A percentile compares a stretch with the other conserved stretches of the same genome.
phyloP scores from a whole-genome alignment of 768 basidiomycete species.

The Strobilomyces confusus region DNA sequence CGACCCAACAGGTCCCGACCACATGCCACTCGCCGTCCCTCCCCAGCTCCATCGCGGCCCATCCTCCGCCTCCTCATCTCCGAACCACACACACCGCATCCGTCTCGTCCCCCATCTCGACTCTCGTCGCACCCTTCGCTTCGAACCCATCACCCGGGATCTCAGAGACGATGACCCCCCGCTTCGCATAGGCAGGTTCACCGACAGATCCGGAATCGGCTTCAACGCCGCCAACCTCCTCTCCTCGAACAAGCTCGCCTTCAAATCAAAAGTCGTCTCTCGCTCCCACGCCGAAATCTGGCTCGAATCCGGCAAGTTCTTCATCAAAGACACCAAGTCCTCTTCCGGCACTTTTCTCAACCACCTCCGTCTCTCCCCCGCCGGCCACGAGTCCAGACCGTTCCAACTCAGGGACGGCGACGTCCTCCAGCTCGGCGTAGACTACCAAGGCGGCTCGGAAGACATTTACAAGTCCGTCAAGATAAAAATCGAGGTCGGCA shows the following conservation, averaged over 20 bases:
- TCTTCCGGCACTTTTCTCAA: slow-evolving; percentile 94
- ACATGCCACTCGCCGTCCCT: slow-evolving; percentile 21
- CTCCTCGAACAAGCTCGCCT: slow-evolving; percentile 82
- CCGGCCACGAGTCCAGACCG: slow-evolving; percentile 75
- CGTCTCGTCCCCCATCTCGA: slow-evolving; percentile 96
- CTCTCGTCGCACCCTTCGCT: slow-evolving; percentile 79
- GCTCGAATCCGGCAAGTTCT: slow-evolving; percentile 72
- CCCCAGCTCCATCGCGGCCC: slow-evolving; percentile 19
- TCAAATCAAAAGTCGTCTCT: slow-evolving; percentile 94
- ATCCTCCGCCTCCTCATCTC: slow-evolving; percentile 16
- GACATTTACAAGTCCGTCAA: slow-evolving; percentile 97
- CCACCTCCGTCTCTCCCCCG: slow-evolving; percentile 82
- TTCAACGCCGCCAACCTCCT: slow-evolving; percentile 63
- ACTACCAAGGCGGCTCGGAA: slow-evolving; percentile 96
- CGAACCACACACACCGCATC: slow-evolving; percentile 60
- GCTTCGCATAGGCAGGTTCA: slow-evolving; percentile 91
- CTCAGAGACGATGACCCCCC: slow-evolving; percentile 63
- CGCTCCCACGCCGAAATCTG: slow-evolving; percentile 94
- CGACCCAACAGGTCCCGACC: no score
- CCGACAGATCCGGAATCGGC: slow-evolving; percentile 72
- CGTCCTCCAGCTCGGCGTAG: slow-evolving; percentile 93
- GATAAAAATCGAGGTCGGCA: slow-evolving; percentile 84
- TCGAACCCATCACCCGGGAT: slow-evolving; percentile 90
- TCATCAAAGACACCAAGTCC: slow-evolving; percentile 85
- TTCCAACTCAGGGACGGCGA: slow-evolving; percentile 71